Base-by-base conservation (phyloP, 768 basidiomycete genomes). In the Pilatotrama ljubarskyi region DNA sequence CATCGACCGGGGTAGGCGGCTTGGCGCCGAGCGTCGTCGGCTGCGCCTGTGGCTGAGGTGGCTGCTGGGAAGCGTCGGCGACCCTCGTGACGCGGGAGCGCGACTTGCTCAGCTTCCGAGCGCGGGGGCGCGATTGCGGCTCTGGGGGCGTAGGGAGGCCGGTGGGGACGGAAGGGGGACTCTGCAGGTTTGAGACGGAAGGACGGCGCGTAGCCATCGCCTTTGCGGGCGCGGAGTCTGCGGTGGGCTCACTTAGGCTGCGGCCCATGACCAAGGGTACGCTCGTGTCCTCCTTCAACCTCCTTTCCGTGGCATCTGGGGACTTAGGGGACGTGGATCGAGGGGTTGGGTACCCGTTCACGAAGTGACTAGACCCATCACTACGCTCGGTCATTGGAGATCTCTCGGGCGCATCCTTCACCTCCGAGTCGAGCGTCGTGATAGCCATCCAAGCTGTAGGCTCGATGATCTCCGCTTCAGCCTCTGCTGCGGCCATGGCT, bases 401-500 rank as follows among this genome's bases (percentile, higher is more conserved):
- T 6, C 13, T 53, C 10, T n/a, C 41, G 10, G 22, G 6, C 14
- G 17, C 6, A 20, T 26, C 29, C 22, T 29, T 22, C 3, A 32
- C n/a, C 25, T 51, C 50, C 17, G 55, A 5, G 25, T 62, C 61
- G 46, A 51, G 38, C 13, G 61, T 63, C 5, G 51, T 41, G 46
- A 63, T 32, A n/a, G 61, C 61, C 61, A 63, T 63, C 61, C 61
- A 63, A 13, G 56, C 56, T 25, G 20, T 53, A 42, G 61, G 61
- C 17, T 58, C 56, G 29, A 55, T 41, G 46, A 63, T 58, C 52
- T 63, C 63, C 14, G 55, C 51, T 26, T 61, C 57, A 10, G 44
- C 38, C 41, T 61, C 65, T n/a, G 60, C 58, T n/a, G 57, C 58
- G 7, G 59, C 61, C 71, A 82, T 84, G 3, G 85, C 83, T 6